Evolutionary conservation across 257 asterid species (phyloP).

Genomic region (Salvia splendens): DNA sequence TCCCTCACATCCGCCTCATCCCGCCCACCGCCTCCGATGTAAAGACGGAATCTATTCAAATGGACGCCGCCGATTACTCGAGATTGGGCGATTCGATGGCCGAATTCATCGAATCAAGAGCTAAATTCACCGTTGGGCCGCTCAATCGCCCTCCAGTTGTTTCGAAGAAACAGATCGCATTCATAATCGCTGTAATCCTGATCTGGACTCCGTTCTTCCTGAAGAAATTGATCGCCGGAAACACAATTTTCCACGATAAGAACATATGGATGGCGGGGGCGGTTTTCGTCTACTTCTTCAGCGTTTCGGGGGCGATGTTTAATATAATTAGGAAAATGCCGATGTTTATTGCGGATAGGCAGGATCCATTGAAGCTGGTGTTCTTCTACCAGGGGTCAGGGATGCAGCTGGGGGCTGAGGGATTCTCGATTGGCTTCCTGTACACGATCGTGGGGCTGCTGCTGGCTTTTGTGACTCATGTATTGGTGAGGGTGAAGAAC

Average conservation of each 20-base stretch:
- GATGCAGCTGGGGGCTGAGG: slow-evolving; percentile 96
- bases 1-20: slow-evolving; percentile 79
- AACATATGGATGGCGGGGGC: slow-evolving; percentile 83
- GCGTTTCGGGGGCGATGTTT: slow-evolving; percentile 91
- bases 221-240: slow-evolving; percentile 57
- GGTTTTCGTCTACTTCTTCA: slow-evolving; percentile 80
- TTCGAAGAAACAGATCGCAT: slow-evolving; percentile 57
- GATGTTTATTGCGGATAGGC: slow-evolving; percentile 67
- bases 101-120: slow-evolving; percentile 60
- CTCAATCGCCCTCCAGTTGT: slow-evolving; percentile 64
- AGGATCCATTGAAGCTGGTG: slow-evolving; percentile 66
- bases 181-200: slow-evolving; percentile 45
- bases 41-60: slow-evolving; percentile 57
- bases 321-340: slow-evolving; percentile 95
- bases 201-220: slow-evolving; percentile 61
- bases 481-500: slow-evolving; percentile 55
- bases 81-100: slow-evolving; percentile 84
- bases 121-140: slow-evolving; percentile 52
- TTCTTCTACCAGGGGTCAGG: slow-evolving; percentile 89
- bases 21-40: slow-evolving; percentile 60
- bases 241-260: slow-evolving; percentile 68
- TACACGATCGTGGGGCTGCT: slow-evolving; percentile 79
- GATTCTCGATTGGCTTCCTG: slow-evolving; percentile 76
- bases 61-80: slow-evolving; percentile 73
- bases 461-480: slow-evolving; percentile 69